These are phyloP conservation scores for Arthrocladium fulminans DNA, from an alignment of 2,329 filamentous ascomycete species.

Conservation along the genomic window DNA sequence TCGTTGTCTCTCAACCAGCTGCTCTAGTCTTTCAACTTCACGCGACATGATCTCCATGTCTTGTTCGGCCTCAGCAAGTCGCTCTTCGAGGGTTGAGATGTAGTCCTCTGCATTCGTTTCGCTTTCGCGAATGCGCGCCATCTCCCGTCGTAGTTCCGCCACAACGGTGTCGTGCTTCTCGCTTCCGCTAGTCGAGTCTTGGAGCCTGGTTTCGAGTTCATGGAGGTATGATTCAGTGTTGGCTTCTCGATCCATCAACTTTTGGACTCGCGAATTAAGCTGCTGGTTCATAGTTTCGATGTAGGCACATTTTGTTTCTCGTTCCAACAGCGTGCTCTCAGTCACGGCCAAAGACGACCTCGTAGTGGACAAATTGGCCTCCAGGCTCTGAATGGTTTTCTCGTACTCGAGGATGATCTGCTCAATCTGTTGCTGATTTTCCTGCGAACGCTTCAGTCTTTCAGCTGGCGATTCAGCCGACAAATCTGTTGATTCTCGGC, in stretches of 20 bases:
- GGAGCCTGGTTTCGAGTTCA: slow-evolving; percentile 81
- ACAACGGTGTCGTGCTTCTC: slow-evolving; percentile 86
- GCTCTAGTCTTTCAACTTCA: slow-evolving; percentile 86
- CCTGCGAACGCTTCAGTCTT: slow-evolving; percentile 85
- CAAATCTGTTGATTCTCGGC: slow-evolving; percentile 46
- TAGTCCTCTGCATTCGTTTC: slow-evolving; percentile 90
- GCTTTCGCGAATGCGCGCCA: slow-evolving; percentile 77
- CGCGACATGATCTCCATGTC: slow-evolving; percentile 95
- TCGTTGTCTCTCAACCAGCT: slow-evolving; percentile 88
- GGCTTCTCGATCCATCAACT: slow-evolving; percentile 80
- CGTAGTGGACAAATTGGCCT: slow-evolving; percentile 83
- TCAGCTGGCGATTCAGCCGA: slow-evolving; percentile 74
- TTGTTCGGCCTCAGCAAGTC: slow-evolving; percentile 89
- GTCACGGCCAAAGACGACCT: slow-evolving; percentile 71
- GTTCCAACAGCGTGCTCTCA: slow-evolving; percentile 81
- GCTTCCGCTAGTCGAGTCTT: slow-evolving; percentile 81
- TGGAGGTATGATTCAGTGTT: slow-evolving; percentile 90
- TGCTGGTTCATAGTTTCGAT: slow-evolving; percentile 86
- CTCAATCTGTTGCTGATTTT: slow-evolving; percentile 90
- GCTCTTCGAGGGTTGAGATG: slow-evolving; percentile 91
- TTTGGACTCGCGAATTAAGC: slow-evolving; percentile 81
- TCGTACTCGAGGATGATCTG: slow-evolving; percentile 96
- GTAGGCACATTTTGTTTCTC: slow-evolving; percentile 87
- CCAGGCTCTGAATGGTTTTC: slow-evolving; percentile 91
- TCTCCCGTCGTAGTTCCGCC: slow-evolving; percentile 80